A percentile compares a stretch with the other conserved stretches of the same genome.
These are phyloP conservation scores for Cicer chorassanicum DNA, from an alignment of 306 rosid genomes.

Conservation along the genomic window DNA sequence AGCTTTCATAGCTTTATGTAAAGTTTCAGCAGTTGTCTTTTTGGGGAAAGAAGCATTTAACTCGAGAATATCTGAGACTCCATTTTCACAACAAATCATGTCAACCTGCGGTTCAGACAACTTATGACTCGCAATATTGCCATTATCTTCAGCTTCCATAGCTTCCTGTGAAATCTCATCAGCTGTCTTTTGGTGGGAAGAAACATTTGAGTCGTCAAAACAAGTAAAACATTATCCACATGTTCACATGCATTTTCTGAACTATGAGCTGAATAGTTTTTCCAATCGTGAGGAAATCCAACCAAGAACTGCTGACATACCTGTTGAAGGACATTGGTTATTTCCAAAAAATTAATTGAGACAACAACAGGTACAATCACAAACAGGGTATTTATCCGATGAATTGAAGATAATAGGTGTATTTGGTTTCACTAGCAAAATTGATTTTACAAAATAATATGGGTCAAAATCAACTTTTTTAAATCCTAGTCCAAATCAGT, in stretches of 20 bases:
- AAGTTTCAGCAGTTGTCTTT: neutral
- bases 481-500: neutral
- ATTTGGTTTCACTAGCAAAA: neutral
- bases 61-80: conserved; percentile 4
- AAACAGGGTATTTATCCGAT: neutral
- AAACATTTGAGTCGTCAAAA: conserved; percentile 41
- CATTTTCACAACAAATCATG: conserved; percentile 29
- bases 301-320: conserved; percentile 58
- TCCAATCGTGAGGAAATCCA: conserved; percentile 87
- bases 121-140: neutral
- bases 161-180: conserved; percentile 3
- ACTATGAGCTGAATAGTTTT: conserved; percentile 46
- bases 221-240: conserved; percentile 25
- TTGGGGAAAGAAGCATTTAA: neutral
- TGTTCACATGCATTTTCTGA: conserved; percentile 31
- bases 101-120: conserved; percentile 24
- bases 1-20: neutral
- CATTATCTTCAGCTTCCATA: conserved; percentile 17
- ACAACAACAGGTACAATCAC: neutral
- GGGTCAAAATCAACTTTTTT: neutral
- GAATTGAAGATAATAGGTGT: neutral
- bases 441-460: neutral
- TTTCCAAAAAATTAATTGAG: neutral
- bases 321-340: conserved; percentile 42
- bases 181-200: conserved; percentile 18